Percentiles rank a stretch among this genome's conserved stretches.
Conservation (phyloP, 495 filamentous ascomycete genomes). For the Xylaria castorea region DNA sequence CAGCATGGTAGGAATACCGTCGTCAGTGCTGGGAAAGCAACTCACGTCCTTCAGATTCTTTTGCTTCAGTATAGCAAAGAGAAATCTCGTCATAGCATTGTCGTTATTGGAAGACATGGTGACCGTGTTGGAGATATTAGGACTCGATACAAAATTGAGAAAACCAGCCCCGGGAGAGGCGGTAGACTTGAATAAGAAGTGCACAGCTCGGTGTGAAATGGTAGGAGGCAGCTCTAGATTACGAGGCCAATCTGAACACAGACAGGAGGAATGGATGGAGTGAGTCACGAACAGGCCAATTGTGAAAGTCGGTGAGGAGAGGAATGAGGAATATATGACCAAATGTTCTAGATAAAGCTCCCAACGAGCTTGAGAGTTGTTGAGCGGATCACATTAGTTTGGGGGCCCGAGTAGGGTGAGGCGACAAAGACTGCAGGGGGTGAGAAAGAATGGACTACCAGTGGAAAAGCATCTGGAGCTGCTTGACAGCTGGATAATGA, state of each 20-base stretch:
- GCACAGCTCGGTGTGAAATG: constrained; percentile 35
- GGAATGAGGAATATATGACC: constrained; percentile 43
- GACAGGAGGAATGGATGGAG: constrained; percentile 39
- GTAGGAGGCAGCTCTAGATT: constrained; percentile 27
- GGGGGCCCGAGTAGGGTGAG: constrained; percentile 35
- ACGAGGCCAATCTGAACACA: constrained; percentile 36
- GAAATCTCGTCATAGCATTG: constrained; percentile 63
- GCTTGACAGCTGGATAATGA: constrained; percentile 38
- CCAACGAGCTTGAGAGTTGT: constrained; percentile 32
- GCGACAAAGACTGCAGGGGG: constrained; percentile 38
- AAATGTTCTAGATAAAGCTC: constrained; percentile 37
- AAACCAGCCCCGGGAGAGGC: constrained; percentile 21
- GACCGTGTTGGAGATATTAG: constrained; percentile 22
- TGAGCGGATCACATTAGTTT: constrained; percentile 40
- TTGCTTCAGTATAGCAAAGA: constrained; percentile 79
- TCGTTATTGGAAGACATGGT: constrained; percentile 58
- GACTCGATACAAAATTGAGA: constrained; percentile 21
- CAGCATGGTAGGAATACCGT: not conserved
- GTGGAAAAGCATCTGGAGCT: constrained; percentile 30
- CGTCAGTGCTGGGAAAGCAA: constrained; percentile 22
- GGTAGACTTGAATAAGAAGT: constrained; percentile 38
- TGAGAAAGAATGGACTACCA: constrained; percentile 29
- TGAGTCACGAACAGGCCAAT: constrained; percentile 41
- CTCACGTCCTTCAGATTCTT: constrained; percentile 74
- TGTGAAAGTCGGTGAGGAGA: constrained; percentile 50